Conservation (phyloP, 352 stramenopile genomes). For the Globisporangium yorkense region DNA sequence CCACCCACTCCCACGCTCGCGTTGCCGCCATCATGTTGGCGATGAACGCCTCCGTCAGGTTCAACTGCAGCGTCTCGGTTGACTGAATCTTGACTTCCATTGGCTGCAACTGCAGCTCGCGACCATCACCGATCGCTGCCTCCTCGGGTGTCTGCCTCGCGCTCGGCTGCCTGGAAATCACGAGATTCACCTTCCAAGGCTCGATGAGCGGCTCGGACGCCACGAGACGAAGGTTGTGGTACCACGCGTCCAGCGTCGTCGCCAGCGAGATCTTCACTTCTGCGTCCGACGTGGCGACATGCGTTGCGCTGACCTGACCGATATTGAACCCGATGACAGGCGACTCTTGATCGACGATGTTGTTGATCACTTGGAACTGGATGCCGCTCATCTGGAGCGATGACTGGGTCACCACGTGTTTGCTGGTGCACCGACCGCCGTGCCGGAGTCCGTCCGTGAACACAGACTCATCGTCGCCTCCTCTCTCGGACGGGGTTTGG, state of each 20-base stretch:
- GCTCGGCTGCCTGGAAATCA: conserved; percentile 24
- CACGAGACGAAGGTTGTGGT: conserved; percentile 81
- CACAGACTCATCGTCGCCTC: conserved; percentile 8
- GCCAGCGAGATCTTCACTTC: conserved; percentile 28
- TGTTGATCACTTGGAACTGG: conserved; percentile 76
- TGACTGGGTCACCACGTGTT: conserved; percentile 19
- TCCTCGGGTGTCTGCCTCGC: not conserved
- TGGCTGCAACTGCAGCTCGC: conserved; percentile 17
- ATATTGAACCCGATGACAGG: conserved; percentile 64
- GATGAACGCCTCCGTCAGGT: conserved; percentile 79
- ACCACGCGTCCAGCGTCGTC: conserved; percentile 66
- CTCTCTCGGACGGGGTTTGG: conserved; percentile 24
- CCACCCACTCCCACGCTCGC: conserved; percentile 74
- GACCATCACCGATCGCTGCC: conserved; percentile 2
- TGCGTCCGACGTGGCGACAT: conserved; percentile 25
- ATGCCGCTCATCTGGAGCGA: conserved; percentile 31
- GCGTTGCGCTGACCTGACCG: conserved; percentile 27
- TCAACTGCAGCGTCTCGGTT: conserved; percentile 59
- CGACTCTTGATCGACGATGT: conserved; percentile 75
- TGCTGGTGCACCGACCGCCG: not conserved
- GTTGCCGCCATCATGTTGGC: conserved; percentile 72
- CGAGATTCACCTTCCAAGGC: conserved; percentile 56
- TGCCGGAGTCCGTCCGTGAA: conserved; percentile 2
- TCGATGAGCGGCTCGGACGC: conserved; percentile 78
- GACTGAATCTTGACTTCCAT: conserved; percentile 64